phyloP scores from a whole-genome alignment of 2,329 filamentous ascomycete genomes.

The Coniella lustricola region DNA sequence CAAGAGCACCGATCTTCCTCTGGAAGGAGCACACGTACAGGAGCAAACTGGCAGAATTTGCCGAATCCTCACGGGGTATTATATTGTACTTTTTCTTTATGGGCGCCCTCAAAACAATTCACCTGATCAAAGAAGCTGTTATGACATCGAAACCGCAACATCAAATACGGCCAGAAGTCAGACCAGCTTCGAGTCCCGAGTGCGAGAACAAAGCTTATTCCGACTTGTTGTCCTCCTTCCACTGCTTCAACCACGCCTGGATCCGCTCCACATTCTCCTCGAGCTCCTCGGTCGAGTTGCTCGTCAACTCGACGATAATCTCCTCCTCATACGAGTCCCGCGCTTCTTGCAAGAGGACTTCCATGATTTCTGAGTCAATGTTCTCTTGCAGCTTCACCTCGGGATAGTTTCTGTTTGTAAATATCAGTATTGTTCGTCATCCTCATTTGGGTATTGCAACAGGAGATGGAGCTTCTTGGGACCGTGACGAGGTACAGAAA shows the following conservation, averaged over 20 bases:
- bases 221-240: constrained; percentile 61
- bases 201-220: constrained; percentile 4
- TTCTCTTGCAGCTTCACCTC: constrained; percentile 93
- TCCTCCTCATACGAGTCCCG: constrained; percentile 78
- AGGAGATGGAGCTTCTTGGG: too few species aligned
- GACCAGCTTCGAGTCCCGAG: too few species aligned
- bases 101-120: not conserved
- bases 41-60: not conserved
- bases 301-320: constrained; percentile 82
- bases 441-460: too few species aligned
- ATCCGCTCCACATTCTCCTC: constrained; percentile 83
- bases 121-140: not conserved
- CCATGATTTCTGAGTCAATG: constrained; percentile 95
- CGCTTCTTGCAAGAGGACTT: constrained; percentile 86
- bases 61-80: constrained; percentile 10
- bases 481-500: too few species aligned
- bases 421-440: not conserved
- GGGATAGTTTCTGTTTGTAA: constrained; percentile 58
- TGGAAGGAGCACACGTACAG: too few species aligned
- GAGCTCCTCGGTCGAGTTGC: constrained; percentile 76
- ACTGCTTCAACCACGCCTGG: constrained; percentile 72
- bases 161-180: too few species aligned
- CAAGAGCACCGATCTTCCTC: too few species aligned
- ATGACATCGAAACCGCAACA: too few species aligned
- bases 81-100: constrained; percentile 15